Evolutionary conservation across 179 eudicot genomes (phyloP).

Genomic region (Nepenthes alata): DNA sequence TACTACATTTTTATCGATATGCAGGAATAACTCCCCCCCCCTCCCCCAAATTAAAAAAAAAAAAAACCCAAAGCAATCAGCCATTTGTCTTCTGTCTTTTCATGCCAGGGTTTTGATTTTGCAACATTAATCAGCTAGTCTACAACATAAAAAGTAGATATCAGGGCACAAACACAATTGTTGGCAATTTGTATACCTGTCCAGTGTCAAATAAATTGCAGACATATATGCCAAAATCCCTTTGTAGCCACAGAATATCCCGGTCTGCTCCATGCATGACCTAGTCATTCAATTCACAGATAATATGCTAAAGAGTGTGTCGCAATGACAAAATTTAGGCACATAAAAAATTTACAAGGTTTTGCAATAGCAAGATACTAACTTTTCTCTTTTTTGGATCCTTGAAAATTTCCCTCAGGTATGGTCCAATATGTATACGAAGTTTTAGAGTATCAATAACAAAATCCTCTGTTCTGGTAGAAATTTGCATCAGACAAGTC

Average conservation of each 20-base stretch:
- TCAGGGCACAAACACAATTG: too few species aligned
- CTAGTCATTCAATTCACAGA: slow-evolving; percentile 21
- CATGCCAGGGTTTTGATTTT: too few species aligned
- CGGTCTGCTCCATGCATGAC: slow-evolving; percentile 90
- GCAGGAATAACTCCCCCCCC: too few species aligned
- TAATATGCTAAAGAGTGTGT: not conserved
- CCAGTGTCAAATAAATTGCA: slow-evolving; percentile 75
- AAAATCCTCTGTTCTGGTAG: slow-evolving; percentile 93
- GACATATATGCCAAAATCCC: slow-evolving; percentile 82
- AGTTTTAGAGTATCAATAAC: slow-evolving; percentile 82
- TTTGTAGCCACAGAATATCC: slow-evolving; percentile 82
- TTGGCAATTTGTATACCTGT: slow-evolving; percentile 24
- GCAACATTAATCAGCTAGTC: too few species aligned
- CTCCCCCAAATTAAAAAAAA: too few species aligned
- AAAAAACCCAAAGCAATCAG: too few species aligned
- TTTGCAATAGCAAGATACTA: slow-evolving; percentile 51
- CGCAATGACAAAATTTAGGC: slow-evolving; percentile 22
- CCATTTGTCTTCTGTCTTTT: too few species aligned
- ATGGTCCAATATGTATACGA: slow-evolving; percentile 76
- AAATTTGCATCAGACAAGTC: slow-evolving; percentile 96
- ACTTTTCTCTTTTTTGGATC: slow-evolving; percentile 81
- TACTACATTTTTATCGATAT: too few species aligned
- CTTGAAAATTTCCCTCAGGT: slow-evolving; percentile 82
- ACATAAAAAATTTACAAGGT: slow-evolving; percentile 37
- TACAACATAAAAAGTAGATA: too few species aligned